Conservation (phyloP, 345 rosid species). For the Mallotus nudiflorus region DNA sequence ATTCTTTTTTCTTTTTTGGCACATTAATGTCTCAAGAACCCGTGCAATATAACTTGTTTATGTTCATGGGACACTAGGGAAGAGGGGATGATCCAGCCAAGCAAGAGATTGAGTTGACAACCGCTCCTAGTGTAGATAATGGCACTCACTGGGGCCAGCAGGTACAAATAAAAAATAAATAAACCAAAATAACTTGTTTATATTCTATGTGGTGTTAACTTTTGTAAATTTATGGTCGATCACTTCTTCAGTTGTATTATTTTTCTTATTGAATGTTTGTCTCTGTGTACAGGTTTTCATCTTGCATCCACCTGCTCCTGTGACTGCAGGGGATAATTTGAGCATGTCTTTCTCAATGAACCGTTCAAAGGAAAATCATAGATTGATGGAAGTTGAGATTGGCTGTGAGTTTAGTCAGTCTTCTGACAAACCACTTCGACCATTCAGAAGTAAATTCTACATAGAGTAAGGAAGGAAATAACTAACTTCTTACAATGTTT, state of each 20-base stretch:
- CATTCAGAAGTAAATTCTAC: slow-evolving; percentile 57
- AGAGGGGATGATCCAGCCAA: slow-evolving; percentile 67
- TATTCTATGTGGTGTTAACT: not conserved
- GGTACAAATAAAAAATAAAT: slow-evolving; percentile 38
- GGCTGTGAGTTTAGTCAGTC: slow-evolving; percentile 55
- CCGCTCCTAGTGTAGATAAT: slow-evolving; percentile 76
- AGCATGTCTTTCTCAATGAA: slow-evolving; percentile 66
- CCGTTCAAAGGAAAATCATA: slow-evolving; percentile 83
- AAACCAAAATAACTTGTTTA: not conserved
- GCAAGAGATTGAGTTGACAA: slow-evolving; percentile 77
- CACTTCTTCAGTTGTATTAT: slow-evolving; percentile 2
- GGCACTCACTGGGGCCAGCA: slow-evolving; percentile 99
- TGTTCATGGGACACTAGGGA: slow-evolving; percentile 51
- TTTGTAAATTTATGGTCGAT: not conserved
- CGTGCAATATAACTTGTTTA: not conserved
- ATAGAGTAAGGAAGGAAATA: slow-evolving; percentile 55
- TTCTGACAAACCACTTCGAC: slow-evolving; percentile 50
- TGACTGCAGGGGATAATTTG: slow-evolving; percentile 58
- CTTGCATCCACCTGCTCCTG: slow-evolving; percentile 46
- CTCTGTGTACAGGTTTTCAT: slow-evolving; percentile 67
- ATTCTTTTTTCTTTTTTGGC: not conserved
- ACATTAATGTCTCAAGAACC: not conserved
- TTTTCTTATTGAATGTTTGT: slow-evolving; percentile 2
- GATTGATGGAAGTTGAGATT: slow-evolving; percentile 85
- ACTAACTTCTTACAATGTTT: slow-evolving; percentile 2